A percentile compares a stretch with the other conserved stretches of the same genome.
Conservation (phyloP, 345 rosid genomes). For the Citrus cavaleriei region DNA sequence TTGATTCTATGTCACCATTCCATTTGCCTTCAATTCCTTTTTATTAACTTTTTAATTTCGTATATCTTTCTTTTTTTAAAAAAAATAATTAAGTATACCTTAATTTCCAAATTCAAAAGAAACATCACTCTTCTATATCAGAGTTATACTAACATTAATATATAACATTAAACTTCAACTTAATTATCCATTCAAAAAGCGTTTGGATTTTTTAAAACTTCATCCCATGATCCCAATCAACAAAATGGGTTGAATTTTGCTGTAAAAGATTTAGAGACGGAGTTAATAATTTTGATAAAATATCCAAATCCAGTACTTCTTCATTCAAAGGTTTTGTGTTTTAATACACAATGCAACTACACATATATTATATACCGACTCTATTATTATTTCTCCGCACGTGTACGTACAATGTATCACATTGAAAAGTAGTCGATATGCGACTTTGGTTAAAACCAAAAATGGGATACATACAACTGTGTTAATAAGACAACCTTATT, state of each 20-base stretch:
- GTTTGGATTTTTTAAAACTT: no score
- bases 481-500: not conserved
- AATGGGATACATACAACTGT: not conserved
- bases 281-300: no score
- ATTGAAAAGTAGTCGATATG: not conserved
- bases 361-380: not conserved
- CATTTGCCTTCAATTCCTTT: not conserved
- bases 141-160: not conserved
- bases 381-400: not conserved
- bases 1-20: not conserved
- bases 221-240: no score
- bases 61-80: no score
- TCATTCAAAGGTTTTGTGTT: not conserved
- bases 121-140: no score
- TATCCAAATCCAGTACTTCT: no score
- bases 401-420: not conserved
- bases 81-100: no score
- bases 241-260: no score
- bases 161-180: not conserved
- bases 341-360: not conserved
- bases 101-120: no score
- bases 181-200: not conserved
- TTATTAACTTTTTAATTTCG: no score
- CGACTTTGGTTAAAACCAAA: not conserved
- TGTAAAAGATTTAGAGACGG: no score